These are phyloP conservation scores for Xylaria sp. DNA, from an alignment of 2,329 filamentous ascomycete species.

Conservation along the genomic window DNA sequence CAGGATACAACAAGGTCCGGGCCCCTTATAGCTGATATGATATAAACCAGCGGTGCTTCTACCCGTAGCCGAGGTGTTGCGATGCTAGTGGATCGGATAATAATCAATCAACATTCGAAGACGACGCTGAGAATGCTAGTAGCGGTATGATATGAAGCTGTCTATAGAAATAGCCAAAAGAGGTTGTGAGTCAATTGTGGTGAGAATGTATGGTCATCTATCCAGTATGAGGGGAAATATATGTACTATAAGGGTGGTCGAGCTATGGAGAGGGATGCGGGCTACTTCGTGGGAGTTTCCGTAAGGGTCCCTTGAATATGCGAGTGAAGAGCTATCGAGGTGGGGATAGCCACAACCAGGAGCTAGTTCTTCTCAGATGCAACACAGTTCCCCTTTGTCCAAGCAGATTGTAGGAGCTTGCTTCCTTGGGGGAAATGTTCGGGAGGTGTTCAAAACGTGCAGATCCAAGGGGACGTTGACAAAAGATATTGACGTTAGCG, in stretches of 20 bases:
- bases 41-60: background rate
- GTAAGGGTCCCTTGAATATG: conserved; percentile 36
- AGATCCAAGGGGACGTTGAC: conserved; percentile 33
- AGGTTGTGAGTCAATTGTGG: background rate
- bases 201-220: background rate
- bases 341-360: conserved; percentile 40
- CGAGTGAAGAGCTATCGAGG: conserved; percentile 36
- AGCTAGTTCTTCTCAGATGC: conserved; percentile 44
- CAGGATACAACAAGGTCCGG: background rate
- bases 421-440: conserved; percentile 43
- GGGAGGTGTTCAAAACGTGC: conserved; percentile 41
- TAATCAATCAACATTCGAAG: background rate
- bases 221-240: conserved; percentile 38
- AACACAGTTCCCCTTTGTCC: conserved; percentile 50
- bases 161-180: conserved; percentile 6
- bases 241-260: conserved; percentile 43
- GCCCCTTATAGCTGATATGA: background rate
- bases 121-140: background rate
- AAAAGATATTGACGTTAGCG: conserved; percentile 40
- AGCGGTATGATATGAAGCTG: background rate
- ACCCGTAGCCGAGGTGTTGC: background rate
- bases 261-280: conserved; percentile 30
- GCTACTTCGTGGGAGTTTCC: conserved; percentile 41
- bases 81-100: background rate
- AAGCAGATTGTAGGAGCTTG: conserved; percentile 44